Conservation (phyloP, 2,329 filamentous ascomycete species). For the Trichoderma sp. region DNA sequence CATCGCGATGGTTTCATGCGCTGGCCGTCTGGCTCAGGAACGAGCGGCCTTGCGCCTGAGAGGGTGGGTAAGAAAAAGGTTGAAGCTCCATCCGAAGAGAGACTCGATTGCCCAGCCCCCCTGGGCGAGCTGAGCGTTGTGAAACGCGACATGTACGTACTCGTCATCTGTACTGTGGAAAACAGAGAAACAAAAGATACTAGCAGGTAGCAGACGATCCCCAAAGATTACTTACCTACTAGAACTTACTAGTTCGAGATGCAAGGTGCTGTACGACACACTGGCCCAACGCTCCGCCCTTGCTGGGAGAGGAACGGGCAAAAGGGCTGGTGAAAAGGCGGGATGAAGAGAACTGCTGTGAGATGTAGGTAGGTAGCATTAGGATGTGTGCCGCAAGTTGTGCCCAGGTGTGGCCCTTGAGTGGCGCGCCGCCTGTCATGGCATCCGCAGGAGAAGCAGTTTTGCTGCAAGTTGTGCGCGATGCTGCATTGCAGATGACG, state of each 20-base stretch:
- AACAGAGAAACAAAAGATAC: not conserved
- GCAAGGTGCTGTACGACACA: not conserved
- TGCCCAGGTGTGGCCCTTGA: not conserved
- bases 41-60: not conserved
- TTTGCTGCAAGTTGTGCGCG: not conserved
- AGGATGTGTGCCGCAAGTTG: not conserved
- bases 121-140: conserved; percentile 8
- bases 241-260: not conserved
- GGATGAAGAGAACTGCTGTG: not conserved
- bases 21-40: not conserved
- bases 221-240: not conserved
- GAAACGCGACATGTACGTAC: not conserved
- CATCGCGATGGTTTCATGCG: not conserved
- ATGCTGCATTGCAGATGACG: not conserved
- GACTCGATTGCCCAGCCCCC: not conserved
- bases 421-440: not conserved
- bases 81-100: not conserved
- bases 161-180: not conserved
- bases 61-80: conserved; percentile 8
- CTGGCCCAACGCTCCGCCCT: not conserved
- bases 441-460: not conserved
- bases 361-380: not conserved
- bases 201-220: not conserved
- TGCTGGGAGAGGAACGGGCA: not conserved
- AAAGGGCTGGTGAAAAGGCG: not conserved